Evolutionary conservation across 1,284 basidiomycete genomes (phyloP).

Genomic region (Trichosporon ovoides): DNA sequence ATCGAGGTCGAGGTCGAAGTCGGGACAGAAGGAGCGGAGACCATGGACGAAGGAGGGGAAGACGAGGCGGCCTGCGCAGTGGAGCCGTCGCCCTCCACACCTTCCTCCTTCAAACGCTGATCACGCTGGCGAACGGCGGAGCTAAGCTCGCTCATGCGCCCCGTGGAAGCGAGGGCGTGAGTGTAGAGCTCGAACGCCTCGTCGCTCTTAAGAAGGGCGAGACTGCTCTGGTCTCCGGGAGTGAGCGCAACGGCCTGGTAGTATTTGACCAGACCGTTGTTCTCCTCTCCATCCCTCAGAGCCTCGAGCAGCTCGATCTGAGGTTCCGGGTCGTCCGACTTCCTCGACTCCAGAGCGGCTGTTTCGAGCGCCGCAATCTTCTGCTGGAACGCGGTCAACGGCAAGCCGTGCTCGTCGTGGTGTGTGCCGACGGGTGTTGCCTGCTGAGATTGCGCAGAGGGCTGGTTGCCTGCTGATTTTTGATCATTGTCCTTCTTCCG

Average conservation of each 20-base stretch:
- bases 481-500: background rate
- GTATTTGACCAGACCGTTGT: constrained; percentile 30
- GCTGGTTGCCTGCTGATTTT: background rate
- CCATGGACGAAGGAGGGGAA: background rate
- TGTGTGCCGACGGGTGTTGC: background rate
- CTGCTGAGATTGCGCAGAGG: background rate
- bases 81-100: background rate
- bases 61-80: background rate
- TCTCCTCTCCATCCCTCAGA: constrained; percentile 34
- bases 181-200: constrained; percentile 37
- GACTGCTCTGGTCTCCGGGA: constrained; percentile 16
- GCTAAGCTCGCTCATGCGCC: constrained; percentile 33
- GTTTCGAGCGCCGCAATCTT: constrained; percentile 42
- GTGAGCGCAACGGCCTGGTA: constrained; percentile 39
- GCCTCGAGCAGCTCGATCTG: constrained; percentile 38
- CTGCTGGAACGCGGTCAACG: constrained; percentile 37
- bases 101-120: constrained; percentile 12
- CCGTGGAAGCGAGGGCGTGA: constrained; percentile 28
- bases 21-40: constrained; percentile 1
- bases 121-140: constrained; percentile 32
- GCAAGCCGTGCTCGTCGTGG: constrained; percentile 3
- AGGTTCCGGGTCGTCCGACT: constrained; percentile 16
- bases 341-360: constrained; percentile 24
- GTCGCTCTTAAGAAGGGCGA: constrained; percentile 29
- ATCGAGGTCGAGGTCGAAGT: constrained; percentile 41